Conservation (phyloP, 2,329 filamentous ascomycete genomes). For the Penicillium rolfsii region DNA sequence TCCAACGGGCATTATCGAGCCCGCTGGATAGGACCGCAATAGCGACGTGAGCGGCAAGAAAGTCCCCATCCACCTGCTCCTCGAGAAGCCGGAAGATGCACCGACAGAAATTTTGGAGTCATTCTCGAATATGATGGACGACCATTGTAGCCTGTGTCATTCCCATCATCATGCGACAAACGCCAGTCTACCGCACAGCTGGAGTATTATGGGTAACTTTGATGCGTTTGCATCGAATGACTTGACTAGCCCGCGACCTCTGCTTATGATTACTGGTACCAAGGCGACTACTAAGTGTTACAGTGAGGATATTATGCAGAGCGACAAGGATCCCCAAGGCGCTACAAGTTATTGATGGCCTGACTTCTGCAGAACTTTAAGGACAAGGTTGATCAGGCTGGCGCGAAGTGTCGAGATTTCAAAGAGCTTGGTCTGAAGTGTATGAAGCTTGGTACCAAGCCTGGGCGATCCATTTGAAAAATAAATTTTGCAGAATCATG, state of each 20-base stretch:
- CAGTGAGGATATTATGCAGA: conserved; percentile 18
- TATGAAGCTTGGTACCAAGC: not conserved
- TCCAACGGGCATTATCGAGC: conserved; percentile 15
- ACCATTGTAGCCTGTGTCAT: conserved; percentile 29
- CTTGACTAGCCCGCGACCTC: conserved; percentile 32
- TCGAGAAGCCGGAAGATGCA: conserved; percentile 17
- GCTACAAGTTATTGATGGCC: conserved; percentile 33
- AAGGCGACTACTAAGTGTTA: conserved; percentile 21
- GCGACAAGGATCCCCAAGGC: conserved; percentile 40
- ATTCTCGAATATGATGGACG: conserved; percentile 21
- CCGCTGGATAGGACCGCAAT: conserved; percentile 14
- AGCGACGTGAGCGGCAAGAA: conserved; percentile 18
- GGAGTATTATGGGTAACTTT: too few species aligned
- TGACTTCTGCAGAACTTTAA: conserved; percentile 41
- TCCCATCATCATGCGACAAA: conserved; percentile 29
- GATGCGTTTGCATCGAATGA: conserved; percentile 29
- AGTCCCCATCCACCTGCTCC: conserved; percentile 23
- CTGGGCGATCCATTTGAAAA: not conserved
- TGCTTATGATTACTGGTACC: conserved; percentile 30
- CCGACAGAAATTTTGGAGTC: conserved; percentile 9
- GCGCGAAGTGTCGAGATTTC: conserved; percentile 22
- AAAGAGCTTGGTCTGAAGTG: conserved; percentile 6
- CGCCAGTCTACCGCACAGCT: conserved; percentile 24
- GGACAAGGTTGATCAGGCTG: conserved; percentile 34
- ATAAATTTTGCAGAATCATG: not conserved